Evolutionary conservation across 2,329 filamentous ascomycete species (phyloP).

Genomic region (Cercospora sojina): DNA sequence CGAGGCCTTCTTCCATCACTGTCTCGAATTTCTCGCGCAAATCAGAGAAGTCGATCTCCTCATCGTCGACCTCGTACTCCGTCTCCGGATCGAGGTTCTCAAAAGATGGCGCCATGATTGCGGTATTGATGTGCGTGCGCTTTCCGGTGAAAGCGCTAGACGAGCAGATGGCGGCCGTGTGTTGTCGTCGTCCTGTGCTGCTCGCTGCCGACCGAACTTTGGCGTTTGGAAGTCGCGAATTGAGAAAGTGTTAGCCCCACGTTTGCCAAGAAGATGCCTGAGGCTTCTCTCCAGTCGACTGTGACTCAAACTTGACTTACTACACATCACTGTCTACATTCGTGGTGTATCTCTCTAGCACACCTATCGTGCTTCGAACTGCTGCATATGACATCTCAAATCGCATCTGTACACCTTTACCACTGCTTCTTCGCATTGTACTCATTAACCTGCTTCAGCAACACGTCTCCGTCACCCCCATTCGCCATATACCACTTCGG

Average conservation of each 20-base stretch:
- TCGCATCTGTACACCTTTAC: not conserved
- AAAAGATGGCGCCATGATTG: slow-evolving; percentile 88
- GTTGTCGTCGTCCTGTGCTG: not conserved
- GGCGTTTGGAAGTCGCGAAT: not conserved
- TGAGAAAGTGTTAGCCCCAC: slow-evolving; percentile 2
- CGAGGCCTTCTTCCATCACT: slow-evolving; percentile 90
- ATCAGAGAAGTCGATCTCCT: slow-evolving; percentile 93
- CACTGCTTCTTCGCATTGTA: slow-evolving; percentile 13
- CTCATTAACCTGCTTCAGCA: slow-evolving; percentile 27
- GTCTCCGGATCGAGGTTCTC: slow-evolving; percentile 78
- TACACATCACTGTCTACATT: not conserved
- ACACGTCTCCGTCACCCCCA: slow-evolving; percentile 28
- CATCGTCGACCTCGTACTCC: slow-evolving; percentile 86
- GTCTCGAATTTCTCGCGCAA: slow-evolving; percentile 93
- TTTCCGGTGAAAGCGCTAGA: slow-evolving; percentile 10
- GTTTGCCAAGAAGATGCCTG: slow-evolving; percentile 4
- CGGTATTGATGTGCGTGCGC: slow-evolving; percentile 17
- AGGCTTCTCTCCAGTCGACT: not conserved
- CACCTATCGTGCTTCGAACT: not conserved
- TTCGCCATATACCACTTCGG: slow-evolving; percentile 41
- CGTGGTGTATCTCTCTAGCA: not conserved
- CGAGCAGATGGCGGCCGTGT: not conserved
- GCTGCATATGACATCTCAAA: not conserved
- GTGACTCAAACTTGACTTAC: not conserved
- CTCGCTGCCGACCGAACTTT: not conserved